A percentile compares a stretch with the other conserved stretches of the same genome.
Evolutionary conservation across 805 yeast species (phyloP).

Genomic region (Saccharomyces paradoxus): DNA sequence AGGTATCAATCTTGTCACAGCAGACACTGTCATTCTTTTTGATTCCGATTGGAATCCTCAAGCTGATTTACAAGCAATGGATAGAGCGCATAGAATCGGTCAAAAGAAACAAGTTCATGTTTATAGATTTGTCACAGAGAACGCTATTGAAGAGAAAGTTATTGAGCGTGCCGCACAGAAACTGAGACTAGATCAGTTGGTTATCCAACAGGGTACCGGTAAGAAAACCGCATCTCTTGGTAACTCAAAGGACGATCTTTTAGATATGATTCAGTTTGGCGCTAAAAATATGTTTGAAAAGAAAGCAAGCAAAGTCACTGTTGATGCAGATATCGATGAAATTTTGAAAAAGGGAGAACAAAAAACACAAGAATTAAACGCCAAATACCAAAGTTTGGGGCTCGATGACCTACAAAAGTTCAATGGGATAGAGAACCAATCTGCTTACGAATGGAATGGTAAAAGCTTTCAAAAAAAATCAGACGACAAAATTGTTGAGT

Average conservation of each 20-base stretch:
- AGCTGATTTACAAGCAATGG: constrained; percentile 97
- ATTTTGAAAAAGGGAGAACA: constrained; percentile 75
- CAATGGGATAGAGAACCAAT: constrained; percentile 60
- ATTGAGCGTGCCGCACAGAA: constrained; percentile 93
- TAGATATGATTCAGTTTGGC: constrained; percentile 95
- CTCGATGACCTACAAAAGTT: constrained; percentile 90
- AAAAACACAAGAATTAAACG: constrained; percentile 70
- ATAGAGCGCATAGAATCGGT: constrained; percentile 94
- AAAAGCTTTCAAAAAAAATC: constrained; percentile 44
- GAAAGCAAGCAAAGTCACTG: constrained; percentile 25
- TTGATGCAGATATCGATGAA: constrained; percentile 67
- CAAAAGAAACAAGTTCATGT: constrained; percentile 93
- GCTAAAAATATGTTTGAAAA: constrained; percentile 80
- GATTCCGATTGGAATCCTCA: constrained; percentile 98
- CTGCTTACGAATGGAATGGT: constrained; percentile 97
- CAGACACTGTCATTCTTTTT: constrained; percentile 79
- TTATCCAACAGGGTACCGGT: constrained; percentile 78
- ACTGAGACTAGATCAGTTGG: constrained; percentile 82
- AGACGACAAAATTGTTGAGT: constrained; percentile 36
- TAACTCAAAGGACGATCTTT: constrained; percentile 69
- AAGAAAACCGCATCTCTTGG: constrained; percentile 32
- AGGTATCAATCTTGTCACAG: constrained; percentile 86
- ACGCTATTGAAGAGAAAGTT: constrained; percentile 92
- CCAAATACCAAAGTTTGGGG: constrained; percentile 77
- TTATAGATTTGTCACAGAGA: constrained; percentile 84